phyloP scores from a whole-genome alignment of 768 basidiomycete species.

The Lactarius sanguifluus region DNA sequence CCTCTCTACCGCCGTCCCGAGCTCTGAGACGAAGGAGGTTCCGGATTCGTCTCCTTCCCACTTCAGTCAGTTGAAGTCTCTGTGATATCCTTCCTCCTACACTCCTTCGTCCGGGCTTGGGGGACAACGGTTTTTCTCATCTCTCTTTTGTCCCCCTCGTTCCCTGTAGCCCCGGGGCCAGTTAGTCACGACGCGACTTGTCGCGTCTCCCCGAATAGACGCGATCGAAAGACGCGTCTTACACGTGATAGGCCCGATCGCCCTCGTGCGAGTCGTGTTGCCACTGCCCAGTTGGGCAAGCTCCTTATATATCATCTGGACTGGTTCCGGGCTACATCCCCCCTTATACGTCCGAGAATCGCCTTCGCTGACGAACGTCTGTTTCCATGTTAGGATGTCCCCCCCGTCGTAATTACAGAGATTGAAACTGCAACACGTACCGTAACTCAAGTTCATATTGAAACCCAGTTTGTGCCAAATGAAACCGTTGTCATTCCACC shows the following conservation, averaged over 20 bases:
- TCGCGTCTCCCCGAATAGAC: constrained; percentile 34
- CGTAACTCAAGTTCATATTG: constrained; percentile 44
- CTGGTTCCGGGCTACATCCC: constrained; percentile 32
- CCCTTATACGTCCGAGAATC: constrained; percentile 23
- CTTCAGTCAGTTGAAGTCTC: constrained; percentile 61
- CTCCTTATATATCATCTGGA: constrained; percentile 4
- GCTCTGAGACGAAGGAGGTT: constrained; percentile 93
- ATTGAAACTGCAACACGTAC: constrained; percentile 54
- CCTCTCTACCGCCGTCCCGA: constrained; percentile 83
- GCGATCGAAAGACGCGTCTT: constrained; percentile 26
- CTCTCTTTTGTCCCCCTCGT: constrained; percentile 72
- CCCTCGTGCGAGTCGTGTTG: constrained; percentile 34
- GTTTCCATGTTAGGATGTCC: constrained; percentile 42
- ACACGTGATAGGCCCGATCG: constrained; percentile 29
- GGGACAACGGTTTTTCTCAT: constrained; percentile 69
- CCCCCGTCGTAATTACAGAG: constrained; percentile 48
- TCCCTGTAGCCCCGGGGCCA: constrained; percentile 39
- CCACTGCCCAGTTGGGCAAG: constrained; percentile 10
- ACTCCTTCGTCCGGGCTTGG: constrained; percentile 91
- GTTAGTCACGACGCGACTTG: constrained; percentile 23
- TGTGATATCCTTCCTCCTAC: constrained; percentile 61
- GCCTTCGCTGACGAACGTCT: constrained; percentile 28
- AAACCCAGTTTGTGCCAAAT: constrained; percentile 36
- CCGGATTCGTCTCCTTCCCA: constrained; percentile 36
- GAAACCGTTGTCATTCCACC: constrained; percentile 65